Conservation (phyloP, 495 filamentous ascomycete species). For the Penicillium bovifimosum region DNA sequence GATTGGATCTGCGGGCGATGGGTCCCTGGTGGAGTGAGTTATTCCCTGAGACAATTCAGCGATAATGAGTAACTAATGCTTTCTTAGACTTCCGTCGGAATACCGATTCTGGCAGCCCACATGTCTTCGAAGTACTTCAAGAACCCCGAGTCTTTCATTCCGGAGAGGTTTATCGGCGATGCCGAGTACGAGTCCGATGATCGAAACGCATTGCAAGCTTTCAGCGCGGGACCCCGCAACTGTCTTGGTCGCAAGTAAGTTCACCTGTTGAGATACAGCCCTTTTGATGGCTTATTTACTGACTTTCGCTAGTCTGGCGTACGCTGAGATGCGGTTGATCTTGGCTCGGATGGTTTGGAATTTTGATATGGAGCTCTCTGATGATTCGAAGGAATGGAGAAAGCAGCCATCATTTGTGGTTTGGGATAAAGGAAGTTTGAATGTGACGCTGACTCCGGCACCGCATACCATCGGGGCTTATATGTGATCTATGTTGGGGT, state of each 20-base stretch:
- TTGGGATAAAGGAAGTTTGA: neutral
- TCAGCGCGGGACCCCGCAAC: constrained; percentile 43
- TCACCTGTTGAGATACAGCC: neutral
- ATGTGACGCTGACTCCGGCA: neutral
- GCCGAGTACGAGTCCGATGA: constrained; percentile 26
- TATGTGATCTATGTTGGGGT: neutral
- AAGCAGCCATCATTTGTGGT: neutral
- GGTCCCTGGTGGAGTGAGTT: constrained; percentile 29
- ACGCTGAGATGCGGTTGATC: constrained; percentile 31
- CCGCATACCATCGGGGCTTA: neutral
- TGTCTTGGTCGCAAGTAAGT: constrained; percentile 46
- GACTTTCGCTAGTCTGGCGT: constrained; percentile 22
- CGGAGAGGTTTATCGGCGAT: constrained; percentile 38
- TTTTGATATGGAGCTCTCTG: constrained; percentile 8
- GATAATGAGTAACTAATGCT: neutral
- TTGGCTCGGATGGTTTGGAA: constrained; percentile 18
- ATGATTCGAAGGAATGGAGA: constrained; percentile 3
- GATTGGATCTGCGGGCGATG: constrained; percentile 25
- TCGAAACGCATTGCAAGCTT: constrained; percentile 35
- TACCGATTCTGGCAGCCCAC: constrained; percentile 17
- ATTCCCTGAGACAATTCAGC: neutral
- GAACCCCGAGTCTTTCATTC: constrained; percentile 30
- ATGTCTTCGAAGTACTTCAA: constrained; percentile 26
- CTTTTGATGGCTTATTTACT: neutral
- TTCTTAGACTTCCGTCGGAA: constrained; percentile 15